These are phyloP conservation scores for Krasilnikovozyma curviuscula DNA, from an alignment of 768 basidiomycete genomes.

Conservation along the genomic window DNA sequence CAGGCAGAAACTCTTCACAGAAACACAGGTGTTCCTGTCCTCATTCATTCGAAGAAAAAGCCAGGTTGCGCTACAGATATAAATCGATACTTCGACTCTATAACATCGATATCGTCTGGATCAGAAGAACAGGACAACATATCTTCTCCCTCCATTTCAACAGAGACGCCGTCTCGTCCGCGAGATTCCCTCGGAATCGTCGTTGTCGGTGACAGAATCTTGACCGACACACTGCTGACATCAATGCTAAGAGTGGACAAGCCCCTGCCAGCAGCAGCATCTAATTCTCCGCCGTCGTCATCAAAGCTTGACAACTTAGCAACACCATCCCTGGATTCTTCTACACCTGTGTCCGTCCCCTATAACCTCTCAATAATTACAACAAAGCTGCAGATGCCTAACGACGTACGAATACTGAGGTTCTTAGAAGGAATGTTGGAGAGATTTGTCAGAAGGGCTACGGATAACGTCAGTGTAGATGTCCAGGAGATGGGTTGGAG, in stretches of 20 bases:
- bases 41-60: constrained; percentile 56
- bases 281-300: not conserved
- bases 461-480: too few species aligned
- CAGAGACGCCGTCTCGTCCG: constrained; percentile 30
- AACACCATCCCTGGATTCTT: not conserved
- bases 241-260: not conserved
- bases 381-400: constrained; percentile 18
- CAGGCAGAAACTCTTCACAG: constrained; percentile 74
- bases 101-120: too few species aligned
- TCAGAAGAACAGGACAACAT: too few species aligned
- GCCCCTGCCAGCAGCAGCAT: not conserved
- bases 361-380: constrained; percentile 22
- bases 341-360: too few species aligned
- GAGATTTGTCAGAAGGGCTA: not conserved
- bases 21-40: constrained; percentile 59
- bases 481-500: too few species aligned
- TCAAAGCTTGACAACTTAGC: not conserved
- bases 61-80: constrained; percentile 63
- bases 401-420: constrained; percentile 22
- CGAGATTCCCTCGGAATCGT: constrained; percentile 35
- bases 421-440: constrained; percentile 17
- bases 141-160: not conserved
- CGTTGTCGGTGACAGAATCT: constrained; percentile 75
- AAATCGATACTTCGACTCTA: constrained; percentile 42
- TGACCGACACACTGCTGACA: constrained; percentile 66